Evolutionary conservation across 2,329 filamentous ascomycete species (phyloP), one percentile per base, ranked within the genome.

Genomic region (Mollisia scopiformis): DNA sequence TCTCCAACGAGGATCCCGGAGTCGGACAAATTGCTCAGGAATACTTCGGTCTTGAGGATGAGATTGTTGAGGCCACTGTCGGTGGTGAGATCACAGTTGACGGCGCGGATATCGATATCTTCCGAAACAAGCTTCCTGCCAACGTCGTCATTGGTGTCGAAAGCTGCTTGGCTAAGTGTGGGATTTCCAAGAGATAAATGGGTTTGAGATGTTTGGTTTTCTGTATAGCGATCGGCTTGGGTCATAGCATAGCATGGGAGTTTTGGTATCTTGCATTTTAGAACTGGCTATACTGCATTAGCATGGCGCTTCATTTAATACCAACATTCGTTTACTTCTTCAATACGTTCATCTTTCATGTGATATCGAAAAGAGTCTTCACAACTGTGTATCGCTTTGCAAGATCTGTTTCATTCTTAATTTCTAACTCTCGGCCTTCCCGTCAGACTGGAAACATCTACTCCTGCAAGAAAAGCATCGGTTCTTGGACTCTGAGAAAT

Each of bases 71-170:
- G 47, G 72, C 74, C 33, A 61, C 64, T 14, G 39, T 66, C 37
- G 72, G 69, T 6, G 67, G 68, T 31, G 69, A 66, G 30, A 59
- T 73, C 19, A 62, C 66, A 8, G 23, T 68, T n/a, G 55, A 69
- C 35, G 74, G 73, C n/a, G 65, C 58, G 41, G 71, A 75, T 66
- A 66, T 75, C 41, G 73, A 75, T 57, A 61, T 64, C 27, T 74
- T 74, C 61, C 66, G 64, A 50, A 57, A 49, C 8, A 46, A 65
- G 39, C 71, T 75, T 56, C 79, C 79, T 1, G 69, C 69, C 6
- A 80, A 80, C 61, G 66, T 82, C 30, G 79, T 78, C 6, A 68
- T 75, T 61, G 78, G 77, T 58, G 73, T 80, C n/a, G 77, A 81
- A 57, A 68, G 67, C 31, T 82, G 79, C 64, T 66, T 81, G 67